Base-by-base conservation (phyloP, 2,329 filamentous ascomycete species). In the Microcyclospora tardicrescens region DNA sequence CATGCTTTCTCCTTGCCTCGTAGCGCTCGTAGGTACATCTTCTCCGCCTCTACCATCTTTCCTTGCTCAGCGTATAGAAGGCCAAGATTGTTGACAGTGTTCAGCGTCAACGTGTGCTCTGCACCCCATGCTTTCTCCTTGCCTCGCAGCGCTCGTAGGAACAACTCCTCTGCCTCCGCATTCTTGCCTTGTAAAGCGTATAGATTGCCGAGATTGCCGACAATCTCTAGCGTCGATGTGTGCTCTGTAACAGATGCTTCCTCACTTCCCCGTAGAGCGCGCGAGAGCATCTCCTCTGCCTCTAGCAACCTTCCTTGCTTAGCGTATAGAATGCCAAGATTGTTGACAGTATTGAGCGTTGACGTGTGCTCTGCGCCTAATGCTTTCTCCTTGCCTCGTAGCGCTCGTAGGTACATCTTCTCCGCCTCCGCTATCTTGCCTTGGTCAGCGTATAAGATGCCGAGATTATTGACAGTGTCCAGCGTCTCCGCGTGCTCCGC, bases 211-310 rank as follows among this genome's bases (percentile, higher is more conserved):
- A 42, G 39, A 19, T 38, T 46, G 34, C 35, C 32, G 30, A 47
- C 28, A n/a, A 38, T 38, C 2, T 38, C 16, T 5, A 48, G 37
- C 3, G 46, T 46, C 12, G 32, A 36, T 24, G 16, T 31, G 27
- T 46, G 38, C 16, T 40, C 35, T 14, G 29, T n/a, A 14, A 41
- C 44, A 2, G 33, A 28, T 15, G 33, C 35, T 30, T 42, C 14
- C 35, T 47, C 35, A 2, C 29, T 16, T 16, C 42, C 43, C 33
- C 32, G 27, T n/a, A 48, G 28, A 13, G 44, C 33, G 5, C 35
- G 36, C 24, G 36, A 5, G 34, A 43, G 47, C 37, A 47, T 45
- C 29, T 33, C 28, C 33, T 47, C 44, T 37, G 42, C 44, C 30
- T 47, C 40, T 24, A 9, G 12, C 33, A 43, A 34, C 40, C 35